Percentiles rank a stretch among this genome's conserved stretches.
Evolutionary conservation across 1,139 yeast species (phyloP).

Genomic region (Kazachstania sp.): DNA sequence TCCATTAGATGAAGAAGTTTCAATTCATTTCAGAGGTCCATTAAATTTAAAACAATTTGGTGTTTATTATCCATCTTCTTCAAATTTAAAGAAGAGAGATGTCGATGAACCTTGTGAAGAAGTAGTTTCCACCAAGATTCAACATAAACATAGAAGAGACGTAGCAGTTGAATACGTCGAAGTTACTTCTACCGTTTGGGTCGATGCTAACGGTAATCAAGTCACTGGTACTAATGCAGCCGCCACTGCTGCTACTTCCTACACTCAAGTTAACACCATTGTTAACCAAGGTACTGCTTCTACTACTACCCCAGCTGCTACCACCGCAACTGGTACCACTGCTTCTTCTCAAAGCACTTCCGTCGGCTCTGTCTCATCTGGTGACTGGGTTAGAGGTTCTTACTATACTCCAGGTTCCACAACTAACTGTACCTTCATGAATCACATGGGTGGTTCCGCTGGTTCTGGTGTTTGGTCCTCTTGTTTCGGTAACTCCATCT

Average conservation of each 20-base stretch:
- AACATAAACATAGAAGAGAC: slow-evolving; percentile 46
- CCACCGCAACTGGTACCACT: slow-evolving; percentile 18
- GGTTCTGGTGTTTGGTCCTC: slow-evolving; percentile 81
- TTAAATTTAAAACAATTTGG: slow-evolving; percentile 71
- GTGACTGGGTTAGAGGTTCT: slow-evolving; percentile 68
- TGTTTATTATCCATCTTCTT: slow-evolving; percentile 46
- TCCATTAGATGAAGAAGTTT: slow-evolving; percentile 81
- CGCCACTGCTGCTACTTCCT: slow-evolving; percentile 23
- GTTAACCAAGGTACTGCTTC: slow-evolving; percentile 13
- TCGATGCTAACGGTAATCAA: slow-evolving; percentile 47
- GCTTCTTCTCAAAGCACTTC: slow-evolving; percentile 22
- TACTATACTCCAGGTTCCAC: slow-evolving; percentile 62
- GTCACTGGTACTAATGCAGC: slow-evolving; percentile 31
- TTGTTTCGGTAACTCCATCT: slow-evolving; percentile 81
- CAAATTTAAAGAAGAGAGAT: slow-evolving; percentile 35
- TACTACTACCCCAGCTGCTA: slow-evolving; percentile 14
- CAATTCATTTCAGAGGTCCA: slow-evolving; percentile 95
- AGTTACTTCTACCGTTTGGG: slow-evolving; percentile 68
- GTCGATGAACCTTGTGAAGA: slow-evolving; percentile 10
- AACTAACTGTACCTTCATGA: slow-evolving; percentile 71
- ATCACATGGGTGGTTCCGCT: slow-evolving; percentile 67
- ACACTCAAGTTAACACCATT: slow-evolving; percentile 15
- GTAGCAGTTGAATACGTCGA: slow-evolving; percentile 56
- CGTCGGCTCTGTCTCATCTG: slow-evolving; percentile 30
- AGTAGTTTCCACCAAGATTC: slow-evolving; percentile 6